Base-by-base conservation (phyloP, 1,284 basidiomycete genomes). In the Cryptococcus amylolentus region DNA sequence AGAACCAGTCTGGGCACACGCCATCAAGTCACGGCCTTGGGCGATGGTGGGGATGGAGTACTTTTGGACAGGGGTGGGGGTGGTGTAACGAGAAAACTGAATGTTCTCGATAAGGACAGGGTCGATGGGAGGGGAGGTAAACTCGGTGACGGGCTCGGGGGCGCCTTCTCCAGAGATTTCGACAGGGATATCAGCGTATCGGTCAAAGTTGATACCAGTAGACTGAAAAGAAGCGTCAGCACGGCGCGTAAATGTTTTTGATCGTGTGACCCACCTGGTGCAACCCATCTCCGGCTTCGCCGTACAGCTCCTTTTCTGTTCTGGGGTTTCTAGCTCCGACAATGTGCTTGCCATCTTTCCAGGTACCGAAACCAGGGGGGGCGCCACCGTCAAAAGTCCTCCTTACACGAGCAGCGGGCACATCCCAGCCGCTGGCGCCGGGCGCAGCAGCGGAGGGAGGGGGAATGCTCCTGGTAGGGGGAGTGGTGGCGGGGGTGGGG, bases 191-290 rank as follows among this genome's bases (percentile, higher is more conserved):
- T 98, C 95, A 77, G 96, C 94, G 77, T 98, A 99, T 80, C 96
- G 96, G 82, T 98, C 96, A 73, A 99, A 99, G 82, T 99, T 99
- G 82, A 99, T 98, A 66, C 96, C 96, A 50, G 94, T 96, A 70
- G 91, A 87, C 76, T 94, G 31, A 88, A 72, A 85, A 86, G 35
- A 27, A 13, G 23, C 16, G 42, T 66, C 49, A 66, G 65, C 54
- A 52, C 38, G 31, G 10, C 37, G n/a, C 28, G 14, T 51, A 5
- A 28, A 43, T n/a, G 45, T 46, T 31, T 46, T 31, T 10, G 39
- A 55, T 18, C 14, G 23, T 23, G 9, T n/a, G 23, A 39, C 73
- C 63, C 51, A 74, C 73, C 71, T 80, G 79, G 63, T 80, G 77
- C 47, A 69, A 66, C 49, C 73, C 86, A 76, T 98, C 96, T 55